Evolutionary conservation across 2,329 filamentous ascomycete genomes (phyloP), one percentile per base, ranked within the genome.

Genomic region (Bipolaris bicolor): DNA sequence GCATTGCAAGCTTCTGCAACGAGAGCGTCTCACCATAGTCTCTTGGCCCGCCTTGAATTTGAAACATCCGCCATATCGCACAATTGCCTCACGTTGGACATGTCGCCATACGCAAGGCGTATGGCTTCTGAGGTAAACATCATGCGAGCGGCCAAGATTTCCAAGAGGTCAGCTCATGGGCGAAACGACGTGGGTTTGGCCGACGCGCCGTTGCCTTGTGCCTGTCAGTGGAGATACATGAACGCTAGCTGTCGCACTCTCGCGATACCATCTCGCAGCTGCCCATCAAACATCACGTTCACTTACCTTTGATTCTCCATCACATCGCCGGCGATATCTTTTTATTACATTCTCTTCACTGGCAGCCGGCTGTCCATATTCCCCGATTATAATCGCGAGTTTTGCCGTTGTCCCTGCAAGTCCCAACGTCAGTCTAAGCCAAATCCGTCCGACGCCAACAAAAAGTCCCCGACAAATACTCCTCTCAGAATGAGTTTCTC

Each of bases 161-260:
- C 47, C 40, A 46, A 45, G 58, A 64, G 49, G 49, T 68, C 62
- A 64, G 57, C 57, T 58, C 63, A 66, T 62, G 46, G 50, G 47
- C 65, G 63, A 65, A 67, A 69, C 67, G 45, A 60, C 52, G 56
- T 31, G 51, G 58, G 67, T 69, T 67, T 64, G 62, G 62, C 59
- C 46, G 64, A 64, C 60, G 63, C 61, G 61, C 63, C 54, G 62
- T 58, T 55, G 62, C 51, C 57, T 56, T 56, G 26, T 58, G 52
- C 58, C 22, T 43, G 26, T 26, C 16, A 37, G 57, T 43, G 39
- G 55, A 49, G 49, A 45, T 58, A 60, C 59, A 57, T 60, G 44
- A 63, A 53, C 47, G 52, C 57, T 51, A 64, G 57, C 58, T 53
- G 57, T 48, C 50, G 57, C 60, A 51, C 55, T 52, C 29, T 55